Evolutionary conservation across 768 basidiomycete species (phyloP).

Genomic region (Boletus pseudo-olivaceus): DNA sequence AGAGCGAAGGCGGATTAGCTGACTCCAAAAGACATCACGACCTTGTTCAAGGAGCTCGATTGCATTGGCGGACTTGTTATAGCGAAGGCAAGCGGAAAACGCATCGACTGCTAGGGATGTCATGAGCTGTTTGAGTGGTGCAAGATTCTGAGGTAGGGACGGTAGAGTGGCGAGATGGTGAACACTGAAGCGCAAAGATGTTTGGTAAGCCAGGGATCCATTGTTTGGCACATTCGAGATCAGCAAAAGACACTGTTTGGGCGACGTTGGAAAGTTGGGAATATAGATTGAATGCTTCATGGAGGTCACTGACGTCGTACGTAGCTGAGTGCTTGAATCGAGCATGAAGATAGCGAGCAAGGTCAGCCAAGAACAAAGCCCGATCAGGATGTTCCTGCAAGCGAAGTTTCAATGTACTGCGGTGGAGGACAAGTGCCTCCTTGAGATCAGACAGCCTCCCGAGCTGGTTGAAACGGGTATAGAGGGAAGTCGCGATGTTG

Average conservation of each 20-base stretch:
- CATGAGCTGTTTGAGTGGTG: too few relatives aligned
- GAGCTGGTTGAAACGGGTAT: too few relatives aligned
- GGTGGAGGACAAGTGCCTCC: background rate
- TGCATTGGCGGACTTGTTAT: background rate
- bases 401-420: background rate
- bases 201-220: slow-evolving; percentile 10
- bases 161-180: too few relatives aligned
- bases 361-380: background rate
- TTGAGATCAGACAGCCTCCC: background rate
- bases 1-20: too few relatives aligned
- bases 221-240: background rate
- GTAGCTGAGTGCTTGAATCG: background rate
- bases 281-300: background rate
- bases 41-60: too few relatives aligned
- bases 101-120: too few relatives aligned
- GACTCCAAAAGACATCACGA: too few relatives aligned
- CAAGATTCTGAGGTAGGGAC: too few relatives aligned
- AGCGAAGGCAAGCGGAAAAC: background rate
- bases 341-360: background rate
- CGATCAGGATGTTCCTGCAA: background rate
- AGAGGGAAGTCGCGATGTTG: too few relatives aligned
- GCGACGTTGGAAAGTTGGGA: background rate
- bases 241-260: background rate
- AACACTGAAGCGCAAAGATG: background rate
- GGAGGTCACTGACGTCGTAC: background rate